These are phyloP conservation scores for Paraphoma sp. DNA, from an alignment of 2,329 filamentous ascomycete species.

Conservation along the genomic window DNA sequence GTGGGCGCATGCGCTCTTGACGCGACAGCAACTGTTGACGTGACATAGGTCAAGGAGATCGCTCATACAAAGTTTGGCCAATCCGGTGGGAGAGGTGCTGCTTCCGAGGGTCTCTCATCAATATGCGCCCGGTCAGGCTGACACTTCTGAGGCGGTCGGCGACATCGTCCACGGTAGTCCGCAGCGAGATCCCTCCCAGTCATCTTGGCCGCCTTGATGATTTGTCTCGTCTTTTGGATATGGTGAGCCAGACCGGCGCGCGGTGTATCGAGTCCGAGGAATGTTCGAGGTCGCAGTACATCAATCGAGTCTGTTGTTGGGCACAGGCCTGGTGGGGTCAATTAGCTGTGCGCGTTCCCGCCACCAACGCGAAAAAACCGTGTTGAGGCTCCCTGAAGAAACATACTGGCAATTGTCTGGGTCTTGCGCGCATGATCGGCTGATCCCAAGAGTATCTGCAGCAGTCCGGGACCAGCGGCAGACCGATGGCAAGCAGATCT, in stretches of 20 bases:
- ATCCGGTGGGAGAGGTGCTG: background rate
- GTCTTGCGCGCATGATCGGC: too few relatives aligned
- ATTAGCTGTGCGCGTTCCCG: background rate
- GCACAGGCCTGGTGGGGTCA: background rate
- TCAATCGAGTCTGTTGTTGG: background rate
- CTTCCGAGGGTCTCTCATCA: background rate
- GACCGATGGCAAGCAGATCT: too few relatives aligned
- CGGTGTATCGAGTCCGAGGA: too few relatives aligned
- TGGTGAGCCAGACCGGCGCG: too few relatives aligned
- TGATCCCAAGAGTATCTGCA: too few relatives aligned
- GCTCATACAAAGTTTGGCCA: background rate
- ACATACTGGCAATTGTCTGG: too few relatives aligned
- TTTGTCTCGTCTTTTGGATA: too few relatives aligned
- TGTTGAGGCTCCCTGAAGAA: too few relatives aligned
- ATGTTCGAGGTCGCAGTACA: background rate
- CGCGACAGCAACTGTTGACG: background rate
- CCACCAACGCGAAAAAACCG: background rate
- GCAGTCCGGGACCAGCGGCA: too few relatives aligned
- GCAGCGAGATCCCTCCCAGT: background rate
- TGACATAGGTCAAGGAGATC: background rate
- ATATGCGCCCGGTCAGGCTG: background rate
- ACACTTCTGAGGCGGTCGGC: background rate
- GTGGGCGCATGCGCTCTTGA: background rate
- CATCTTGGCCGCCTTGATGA: too few relatives aligned
- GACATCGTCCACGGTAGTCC: background rate